Percentiles rank a stretch among this genome's conserved stretches.
Conservation (phyloP, 2,329 filamentous ascomycete species). For the Hypomyces perniciosus region DNA sequence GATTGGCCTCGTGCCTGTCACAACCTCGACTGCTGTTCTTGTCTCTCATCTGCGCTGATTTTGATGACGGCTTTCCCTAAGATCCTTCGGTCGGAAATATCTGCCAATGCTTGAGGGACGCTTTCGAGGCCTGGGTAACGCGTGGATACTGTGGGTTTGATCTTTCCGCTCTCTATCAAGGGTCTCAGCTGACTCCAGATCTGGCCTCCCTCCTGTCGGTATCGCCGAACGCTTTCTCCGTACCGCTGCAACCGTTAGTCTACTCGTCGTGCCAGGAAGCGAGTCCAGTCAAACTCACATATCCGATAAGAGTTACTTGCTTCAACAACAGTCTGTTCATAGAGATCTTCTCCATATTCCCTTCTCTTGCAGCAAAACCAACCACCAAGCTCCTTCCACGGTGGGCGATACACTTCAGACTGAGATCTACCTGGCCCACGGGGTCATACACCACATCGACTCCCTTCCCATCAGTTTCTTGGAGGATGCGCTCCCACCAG, state of each 20-base stretch:
- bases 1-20: background rate
- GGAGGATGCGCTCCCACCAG: conserved; percentile 48
- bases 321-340: conserved; percentile 51
- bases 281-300: conserved; percentile 30
- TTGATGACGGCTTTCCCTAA: conserved; percentile 48
- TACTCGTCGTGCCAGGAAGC: background rate
- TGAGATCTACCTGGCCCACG: conserved; percentile 50
- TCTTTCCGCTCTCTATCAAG: conserved; percentile 39
- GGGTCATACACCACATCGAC: conserved; percentile 54
- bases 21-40: conserved; percentile 2
- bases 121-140: conserved; percentile 45
- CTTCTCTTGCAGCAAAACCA: conserved; percentile 50
- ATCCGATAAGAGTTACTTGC: conserved; percentile 46
- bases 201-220: conserved; percentile 39
- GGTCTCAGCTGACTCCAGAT: conserved; percentile 47
- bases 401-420: conserved; percentile 48
- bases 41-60: background rate
- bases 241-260: conserved; percentile 37
- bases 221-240: conserved; percentile 47
- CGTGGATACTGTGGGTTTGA: conserved; percentile 47
- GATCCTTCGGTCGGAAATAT: conserved; percentile 43
- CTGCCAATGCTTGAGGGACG: conserved; percentile 43
- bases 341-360: conserved; percentile 47
- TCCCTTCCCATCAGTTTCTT: conserved; percentile 41
- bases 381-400: conserved; percentile 49